Percentiles rank a stretch among this genome's conserved stretches.
phyloP scores from a whole-genome alignment of 768 basidiomycete genomes.

The Termitomyces sp. region DNA sequence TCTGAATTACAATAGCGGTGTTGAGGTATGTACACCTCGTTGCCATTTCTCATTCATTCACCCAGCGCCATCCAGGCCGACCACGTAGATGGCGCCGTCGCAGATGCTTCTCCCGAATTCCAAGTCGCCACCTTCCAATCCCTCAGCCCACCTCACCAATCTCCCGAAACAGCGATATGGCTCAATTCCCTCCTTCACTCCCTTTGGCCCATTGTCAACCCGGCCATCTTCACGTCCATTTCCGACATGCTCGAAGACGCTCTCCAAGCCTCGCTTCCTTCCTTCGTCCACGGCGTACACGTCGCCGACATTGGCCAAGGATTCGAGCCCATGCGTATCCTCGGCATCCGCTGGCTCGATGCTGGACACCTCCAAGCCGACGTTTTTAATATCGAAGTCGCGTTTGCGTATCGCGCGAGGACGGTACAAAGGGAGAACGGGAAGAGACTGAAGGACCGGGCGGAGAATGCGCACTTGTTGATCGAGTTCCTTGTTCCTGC shows the following conservation, averaged over 20 bases:
- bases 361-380: conserved; percentile 32
- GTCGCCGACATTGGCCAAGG: conserved; percentile 70
- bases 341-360: conserved; percentile 53
- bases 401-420: conserved; percentile 57
- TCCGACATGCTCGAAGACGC: conserved; percentile 62
- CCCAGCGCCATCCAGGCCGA: neutral
- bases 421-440: conserved; percentile 33
- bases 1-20: neutral
- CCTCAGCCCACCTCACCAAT: neutral
- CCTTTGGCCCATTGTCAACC: conserved; percentile 74
- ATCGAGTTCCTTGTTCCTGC: conserved; percentile 60
- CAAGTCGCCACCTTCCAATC: neutral
- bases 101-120: neutral
- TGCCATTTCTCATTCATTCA: neutral
- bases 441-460: conserved; percentile 28
- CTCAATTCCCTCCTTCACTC: conserved; percentile 55
- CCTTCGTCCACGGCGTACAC: conserved; percentile 52
- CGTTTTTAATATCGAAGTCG: conserved; percentile 65
- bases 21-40: neutral
- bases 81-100: too few relatives aligned
- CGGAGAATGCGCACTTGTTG: conserved; percentile 59
- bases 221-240: conserved; percentile 50
- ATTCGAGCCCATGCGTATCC: conserved; percentile 60
- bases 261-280: conserved; percentile 48
- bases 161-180: conserved; percentile 44